Base-by-base conservation (phyloP, 2,329 filamentous ascomycete species). In the Kalmusia sp. region DNA sequence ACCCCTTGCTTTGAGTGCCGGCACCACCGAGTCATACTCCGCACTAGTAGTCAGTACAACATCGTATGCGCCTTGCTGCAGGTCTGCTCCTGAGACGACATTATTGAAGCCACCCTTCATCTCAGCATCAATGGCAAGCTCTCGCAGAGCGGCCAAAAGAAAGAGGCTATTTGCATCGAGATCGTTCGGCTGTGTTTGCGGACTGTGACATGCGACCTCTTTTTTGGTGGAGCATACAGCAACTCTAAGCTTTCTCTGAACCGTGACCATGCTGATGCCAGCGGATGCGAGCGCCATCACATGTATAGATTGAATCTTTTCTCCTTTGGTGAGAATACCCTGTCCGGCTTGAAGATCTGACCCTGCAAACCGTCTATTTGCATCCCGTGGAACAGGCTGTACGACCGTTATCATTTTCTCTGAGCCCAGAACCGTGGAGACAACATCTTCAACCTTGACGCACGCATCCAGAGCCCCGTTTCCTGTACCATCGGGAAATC, bases 151-250 rank as follows among this genome's bases (percentile, higher is more conserved):
- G 14, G 51, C 45, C 6, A 41, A 39, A 19, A 57, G 40, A 30
- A 50, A 57, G 11, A 40, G 50, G 4, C 51, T 37, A n/a, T 51
- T 54, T 1, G 55, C 37, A 24, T 54, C 48, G 28, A 46, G 48
- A n/a, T 8, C n/a, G n/a, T 31, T 8, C 28, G 28, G n/a, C 8
- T 31, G 28, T 11, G 40, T 46, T 24, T 51, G 51, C 17, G 35
- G 22, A 11, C 45, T 31, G 11, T 30, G 35, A n/a, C 34, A 43
- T 4, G 4, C n/a, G 4, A 52, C 25, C n/a, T 49, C 49, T 19
- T 52, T 55, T n/a, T 40, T 43, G 12, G 40, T 53, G 12, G 50
- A 53, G 45, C 50, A 53, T 3, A 56, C 45, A 12, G 49, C 54
- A 22, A 52, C 45, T 17, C 40, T 41, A 2, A 51, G 34, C 31